Base-by-base conservation (phyloP, 148 eudicot genomes). In the Heliamphora exappendiculata region DNA sequence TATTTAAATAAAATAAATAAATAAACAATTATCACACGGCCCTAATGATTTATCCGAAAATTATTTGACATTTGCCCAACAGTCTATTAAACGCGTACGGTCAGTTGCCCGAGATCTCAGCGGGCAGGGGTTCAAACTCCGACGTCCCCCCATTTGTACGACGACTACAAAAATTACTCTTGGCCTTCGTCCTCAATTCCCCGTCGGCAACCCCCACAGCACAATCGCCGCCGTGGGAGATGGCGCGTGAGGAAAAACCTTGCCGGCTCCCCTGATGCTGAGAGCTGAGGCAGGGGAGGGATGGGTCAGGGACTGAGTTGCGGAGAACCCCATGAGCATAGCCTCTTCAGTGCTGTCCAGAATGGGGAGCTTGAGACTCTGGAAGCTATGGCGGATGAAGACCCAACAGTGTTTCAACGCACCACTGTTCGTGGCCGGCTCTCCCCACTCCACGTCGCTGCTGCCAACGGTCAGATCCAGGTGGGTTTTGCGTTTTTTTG, bases 231-330 rank as follows among this genome's bases (percentile, higher is more conserved):
- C 83, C 79, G 73, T n/a, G 67, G 31, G 16, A 36, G 80, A 78
- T 66, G 80, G 83, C 80, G 80, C 73, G 77, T 71, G 58, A 2
- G 34, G 26, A 44, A 36, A 24, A 20, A 59, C 28, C 22, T 20
- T 62, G 76, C 41, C 67, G 19, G 36, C 67, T 62, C 41, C 51
- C 37, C 76, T 60, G 34, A 57, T 78, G 75, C 42, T 17, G 76
- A 29, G 68, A 10, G 67, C 31, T 19, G 2, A 65, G 22, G 22
- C 8, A 34, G 0, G 59, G 22, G 45, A 26, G 70, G 58, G 24
- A 77, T 72, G 83, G 80, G 83, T 72, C 83, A 81, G 80, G 80
- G 80, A 47, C 76, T 64, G 68, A 81, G 83, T 54, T 81, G 76
- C 67, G 33, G 64, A 19, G 72, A 66, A 33, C 41, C 45, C 67